Conservation (phyloP, 306 rosid genomes). For the Boehmeria nivea region DNA sequence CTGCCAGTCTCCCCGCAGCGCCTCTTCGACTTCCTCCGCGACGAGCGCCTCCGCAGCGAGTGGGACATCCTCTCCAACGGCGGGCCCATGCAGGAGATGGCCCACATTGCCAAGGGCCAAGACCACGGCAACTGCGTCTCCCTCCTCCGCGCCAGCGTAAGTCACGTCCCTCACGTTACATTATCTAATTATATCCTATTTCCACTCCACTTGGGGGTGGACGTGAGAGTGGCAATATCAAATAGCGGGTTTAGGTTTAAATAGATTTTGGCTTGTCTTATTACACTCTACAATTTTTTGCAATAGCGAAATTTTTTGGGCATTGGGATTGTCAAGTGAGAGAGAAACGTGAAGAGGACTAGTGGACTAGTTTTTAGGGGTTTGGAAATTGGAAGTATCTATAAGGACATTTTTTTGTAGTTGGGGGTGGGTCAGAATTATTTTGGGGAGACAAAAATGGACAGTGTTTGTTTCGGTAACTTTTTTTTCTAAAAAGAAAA, state of each 20-base stretch:
- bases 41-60: constrained; percentile 78
- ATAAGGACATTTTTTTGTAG: constrained; percentile 22
- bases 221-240: too few species aligned
- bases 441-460: constrained; percentile 2
- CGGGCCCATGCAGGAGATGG: constrained; percentile 99
- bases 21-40: constrained; percentile 73
- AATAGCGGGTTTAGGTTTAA: not conserved
- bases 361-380: constrained; percentile 15
- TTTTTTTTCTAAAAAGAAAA: not conserved
- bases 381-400: constrained; percentile 51
- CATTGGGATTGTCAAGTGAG: too few species aligned
- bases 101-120: constrained; percentile 89
- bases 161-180: not conserved
- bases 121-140: constrained; percentile 87
- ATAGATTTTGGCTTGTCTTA: not conserved
- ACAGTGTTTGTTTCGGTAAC: constrained; percentile 35
- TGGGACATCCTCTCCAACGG: constrained; percentile 98
- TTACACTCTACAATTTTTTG: not conserved
- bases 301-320: too few species aligned
- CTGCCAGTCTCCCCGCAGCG: constrained; percentile 58
- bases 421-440: constrained; percentile 9
- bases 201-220: too few species aligned
- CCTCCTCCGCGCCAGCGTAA: constrained; percentile 73
- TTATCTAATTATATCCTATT: too few species aligned
- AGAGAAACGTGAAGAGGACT: too few species aligned